Evolutionary conservation across 2,329 filamentous ascomycete genomes (phyloP).

Genomic region (Alternaria sp.): DNA sequence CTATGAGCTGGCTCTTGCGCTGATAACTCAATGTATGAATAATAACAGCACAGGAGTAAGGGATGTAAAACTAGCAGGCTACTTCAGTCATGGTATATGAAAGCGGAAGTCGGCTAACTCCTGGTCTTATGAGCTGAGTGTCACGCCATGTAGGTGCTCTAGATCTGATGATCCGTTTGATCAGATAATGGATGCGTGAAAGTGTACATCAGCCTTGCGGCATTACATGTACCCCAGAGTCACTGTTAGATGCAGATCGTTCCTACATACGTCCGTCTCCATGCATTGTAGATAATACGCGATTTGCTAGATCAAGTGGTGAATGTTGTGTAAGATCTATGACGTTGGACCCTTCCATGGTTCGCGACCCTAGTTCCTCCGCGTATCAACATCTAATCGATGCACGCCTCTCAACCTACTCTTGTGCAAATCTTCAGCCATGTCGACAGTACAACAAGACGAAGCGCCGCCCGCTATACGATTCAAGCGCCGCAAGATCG

Average conservation of each 20-base stretch:
- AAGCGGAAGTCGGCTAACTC: conserved; percentile 3
- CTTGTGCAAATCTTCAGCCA: conserved; percentile 13
- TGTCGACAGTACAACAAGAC: conserved; percentile 27
- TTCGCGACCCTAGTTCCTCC: conserved; percentile 13
- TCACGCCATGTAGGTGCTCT: conserved; percentile 36
- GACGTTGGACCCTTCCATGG: conserved; percentile 8
- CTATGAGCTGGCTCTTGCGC: neutral
- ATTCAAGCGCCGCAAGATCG: conserved; percentile 46
- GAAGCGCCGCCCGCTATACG: conserved; percentile 27
- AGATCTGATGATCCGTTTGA: neutral
- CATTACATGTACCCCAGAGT: too few relatives aligned
- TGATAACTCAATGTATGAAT: neutral
- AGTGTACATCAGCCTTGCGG: neutral
- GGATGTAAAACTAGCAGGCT: neutral
- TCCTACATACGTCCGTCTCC: neutral
- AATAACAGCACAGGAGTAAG: neutral
- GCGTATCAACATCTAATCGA: neutral
- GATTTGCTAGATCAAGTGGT: neutral
- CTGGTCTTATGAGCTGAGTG: conserved; percentile 32
- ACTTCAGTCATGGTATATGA: neutral
- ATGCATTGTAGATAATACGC: neutral
- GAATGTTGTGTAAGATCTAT: conserved; percentile 4
- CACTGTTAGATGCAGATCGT: neutral
- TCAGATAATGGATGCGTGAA: conserved; percentile 10
- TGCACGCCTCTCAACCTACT: conserved; percentile 6